A percentile compares a stretch with the other conserved stretches of the same genome.
Conservation (phyloP, 495 filamentous ascomycete species). For the Neurospora discreta region DNA sequence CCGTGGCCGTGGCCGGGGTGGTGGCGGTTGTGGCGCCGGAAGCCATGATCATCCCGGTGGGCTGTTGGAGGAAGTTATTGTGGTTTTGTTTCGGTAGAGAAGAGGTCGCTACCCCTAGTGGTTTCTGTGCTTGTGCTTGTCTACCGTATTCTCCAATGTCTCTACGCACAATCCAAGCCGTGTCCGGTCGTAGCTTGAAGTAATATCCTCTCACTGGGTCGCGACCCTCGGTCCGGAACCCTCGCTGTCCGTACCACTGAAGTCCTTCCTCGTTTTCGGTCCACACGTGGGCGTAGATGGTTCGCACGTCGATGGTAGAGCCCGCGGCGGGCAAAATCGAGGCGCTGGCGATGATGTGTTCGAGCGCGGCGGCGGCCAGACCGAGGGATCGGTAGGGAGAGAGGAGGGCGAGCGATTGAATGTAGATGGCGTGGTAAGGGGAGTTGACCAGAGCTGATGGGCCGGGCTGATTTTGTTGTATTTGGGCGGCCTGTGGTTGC, state of each 20-base stretch:
- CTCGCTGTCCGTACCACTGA: slow-evolving; percentile 75
- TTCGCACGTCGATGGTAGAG: slow-evolving; percentile 38
- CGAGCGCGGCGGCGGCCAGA: slow-evolving; percentile 63
- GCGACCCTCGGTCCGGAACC: slow-evolving; percentile 49
- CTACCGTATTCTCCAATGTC: slow-evolving; percentile 13
- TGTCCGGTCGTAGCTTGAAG: slow-evolving; percentile 65
- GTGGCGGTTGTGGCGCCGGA: background rate
- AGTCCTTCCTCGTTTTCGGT: slow-evolving; percentile 78
- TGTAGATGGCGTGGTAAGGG: slow-evolving; percentile 54
- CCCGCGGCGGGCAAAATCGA: slow-evolving; percentile 20
- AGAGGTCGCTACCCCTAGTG: background rate
- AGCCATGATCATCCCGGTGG: background rate
- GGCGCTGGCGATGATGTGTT: slow-evolving; percentile 39
- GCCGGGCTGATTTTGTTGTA: background rate
- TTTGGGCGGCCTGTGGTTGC: background rate
- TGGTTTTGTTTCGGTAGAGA: background rate
- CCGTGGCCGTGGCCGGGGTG: background rate
- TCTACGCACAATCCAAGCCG: slow-evolving; percentile 61
- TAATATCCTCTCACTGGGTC: slow-evolving; percentile 66
- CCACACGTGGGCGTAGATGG: slow-evolving; percentile 83
- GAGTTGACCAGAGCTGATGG: slow-evolving; percentile 6
- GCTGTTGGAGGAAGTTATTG: background rate
- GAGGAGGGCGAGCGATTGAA: slow-evolving; percentile 74
- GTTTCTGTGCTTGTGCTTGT: background rate
- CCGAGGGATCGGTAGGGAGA: slow-evolving; percentile 73